These are phyloP conservation scores for Boeremia exigua DNA, from an alignment of 2,329 filamentous ascomycete species.

Conservation along the genomic window DNA sequence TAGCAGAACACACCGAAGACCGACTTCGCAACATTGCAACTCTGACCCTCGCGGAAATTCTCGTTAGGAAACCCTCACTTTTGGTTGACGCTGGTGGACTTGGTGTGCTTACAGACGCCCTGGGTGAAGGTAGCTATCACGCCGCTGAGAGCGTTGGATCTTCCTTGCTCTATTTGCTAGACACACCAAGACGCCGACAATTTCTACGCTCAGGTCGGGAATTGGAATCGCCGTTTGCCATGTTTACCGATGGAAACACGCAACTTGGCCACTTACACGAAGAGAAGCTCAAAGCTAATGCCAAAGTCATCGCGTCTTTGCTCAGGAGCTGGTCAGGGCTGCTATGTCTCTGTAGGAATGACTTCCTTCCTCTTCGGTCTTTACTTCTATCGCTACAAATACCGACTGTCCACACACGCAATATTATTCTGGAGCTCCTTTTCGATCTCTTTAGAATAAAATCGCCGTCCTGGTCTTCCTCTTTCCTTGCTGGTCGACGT, in stretches of 20 bases:
- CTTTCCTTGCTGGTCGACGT: slow-evolving; percentile 88
- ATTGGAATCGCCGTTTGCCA: slow-evolving; percentile 82
- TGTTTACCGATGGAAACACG: slow-evolving; percentile 82
- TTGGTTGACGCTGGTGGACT: slow-evolving; percentile 85
- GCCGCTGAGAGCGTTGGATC: slow-evolving; percentile 87
- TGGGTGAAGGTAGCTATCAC: slow-evolving; percentile 89
- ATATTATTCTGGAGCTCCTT: slow-evolving; percentile 86
- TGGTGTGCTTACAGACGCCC: slow-evolving; percentile 84
- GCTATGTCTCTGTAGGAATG: slow-evolving; percentile 85
- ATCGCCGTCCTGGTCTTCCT: slow-evolving; percentile 90
- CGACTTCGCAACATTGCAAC: slow-evolving; percentile 88
- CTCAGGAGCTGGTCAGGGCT: slow-evolving; percentile 94
- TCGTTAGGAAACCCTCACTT: slow-evolving; percentile 83
- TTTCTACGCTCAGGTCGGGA: slow-evolving; percentile 89
- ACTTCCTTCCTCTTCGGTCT: slow-evolving; percentile 83
- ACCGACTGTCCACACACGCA: slow-evolving; percentile 62
- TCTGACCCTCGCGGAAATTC: slow-evolving; percentile 88
- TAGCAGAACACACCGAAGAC: slow-evolving; percentile 86
- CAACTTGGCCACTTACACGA: slow-evolving; percentile 60
- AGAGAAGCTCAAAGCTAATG: slow-evolving; percentile 79
- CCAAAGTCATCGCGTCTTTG: slow-evolving; percentile 88
- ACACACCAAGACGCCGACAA: slow-evolving; percentile 79
- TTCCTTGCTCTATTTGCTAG: slow-evolving; percentile 88
- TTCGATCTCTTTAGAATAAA: slow-evolving; percentile 89
- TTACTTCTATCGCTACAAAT: slow-evolving; percentile 72